A percentile compares a stretch with the other conserved stretches of the same genome.
These are phyloP conservation scores for Candida schatavii DNA, from an alignment of 805 yeast species.

Conservation along the genomic window DNA sequence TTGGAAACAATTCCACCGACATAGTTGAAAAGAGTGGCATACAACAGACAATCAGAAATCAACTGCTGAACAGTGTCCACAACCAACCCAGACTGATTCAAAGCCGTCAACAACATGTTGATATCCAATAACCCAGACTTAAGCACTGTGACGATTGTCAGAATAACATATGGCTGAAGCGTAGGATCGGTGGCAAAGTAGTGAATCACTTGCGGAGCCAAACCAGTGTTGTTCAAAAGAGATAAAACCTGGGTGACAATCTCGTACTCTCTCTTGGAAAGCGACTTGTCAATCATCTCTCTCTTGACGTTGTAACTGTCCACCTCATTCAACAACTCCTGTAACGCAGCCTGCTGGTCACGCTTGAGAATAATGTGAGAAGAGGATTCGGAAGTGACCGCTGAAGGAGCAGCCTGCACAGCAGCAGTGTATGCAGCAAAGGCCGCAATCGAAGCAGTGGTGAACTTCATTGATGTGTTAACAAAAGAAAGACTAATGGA, in stretches of 20 bases:
- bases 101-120: conserved; percentile 30
- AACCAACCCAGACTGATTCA: conserved; percentile 36
- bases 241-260: conserved; percentile 40
- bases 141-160: conserved; percentile 25
- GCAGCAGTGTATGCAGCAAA: conserved; percentile 23
- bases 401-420: conserved; percentile 36
- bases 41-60: conserved; percentile 37
- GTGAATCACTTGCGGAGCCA: conserved; percentile 34
- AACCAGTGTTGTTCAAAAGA: conserved; percentile 32
- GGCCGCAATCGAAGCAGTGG: conserved; percentile 29
- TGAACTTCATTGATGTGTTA: conserved; percentile 38
- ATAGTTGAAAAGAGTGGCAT: conserved; percentile 30
- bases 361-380: conserved; percentile 10
- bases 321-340: conserved; percentile 18
- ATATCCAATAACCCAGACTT: conserved; percentile 32
- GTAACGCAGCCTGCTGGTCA: conserved; percentile 19
- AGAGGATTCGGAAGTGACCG: conserved; percentile 7
- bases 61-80: conserved; percentile 32
- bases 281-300: conserved; percentile 17
- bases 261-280: conserved; percentile 28
- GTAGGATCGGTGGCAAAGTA: conserved; percentile 27
- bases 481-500: no score
- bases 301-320: conserved; percentile 24
- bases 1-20: conserved; percentile 26
- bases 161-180: conserved; percentile 26